These are phyloP conservation scores for Lasiodiplodia sp. DNA, from an alignment of 2,329 filamentous ascomycete genomes.

Conservation along the genomic window DNA sequence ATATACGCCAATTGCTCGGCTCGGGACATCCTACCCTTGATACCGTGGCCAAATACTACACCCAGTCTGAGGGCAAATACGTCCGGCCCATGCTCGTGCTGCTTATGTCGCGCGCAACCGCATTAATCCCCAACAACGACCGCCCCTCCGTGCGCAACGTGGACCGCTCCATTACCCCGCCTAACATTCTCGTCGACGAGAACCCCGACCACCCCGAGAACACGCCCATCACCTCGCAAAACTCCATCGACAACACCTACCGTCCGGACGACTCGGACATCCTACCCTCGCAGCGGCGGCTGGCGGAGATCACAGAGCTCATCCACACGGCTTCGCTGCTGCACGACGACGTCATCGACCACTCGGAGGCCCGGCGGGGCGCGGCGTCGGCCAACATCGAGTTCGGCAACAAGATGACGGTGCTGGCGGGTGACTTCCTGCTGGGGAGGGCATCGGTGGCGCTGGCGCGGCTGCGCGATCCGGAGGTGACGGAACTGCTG, in stretches of 20 bases:
- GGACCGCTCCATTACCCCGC: constrained; percentile 67
- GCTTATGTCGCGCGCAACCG: constrained; percentile 93
- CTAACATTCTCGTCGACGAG: constrained; percentile 74
- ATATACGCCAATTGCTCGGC: constrained; percentile 90
- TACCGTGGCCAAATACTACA: constrained; percentile 97
- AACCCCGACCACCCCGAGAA: constrained; percentile 72
- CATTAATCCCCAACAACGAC: constrained; percentile 71
- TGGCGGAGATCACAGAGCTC: constrained; percentile 96
- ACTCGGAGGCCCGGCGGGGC: constrained; percentile 83
- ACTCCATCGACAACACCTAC: constrained; percentile 56
- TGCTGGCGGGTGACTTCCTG: constrained; percentile 95
- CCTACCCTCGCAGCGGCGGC: constrained; percentile 86
- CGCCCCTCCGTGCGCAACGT: constrained; percentile 48
- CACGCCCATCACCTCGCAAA: constrained; percentile 60
- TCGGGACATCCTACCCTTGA: constrained; percentile 95
- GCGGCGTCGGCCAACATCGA: constrained; percentile 89
- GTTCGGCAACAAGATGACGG: constrained; percentile 99
- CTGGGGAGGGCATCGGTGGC: constrained; percentile 93
- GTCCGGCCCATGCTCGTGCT: constrained; percentile 93
- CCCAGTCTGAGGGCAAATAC: constrained; percentile 94
- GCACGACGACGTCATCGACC: constrained; percentile 98
- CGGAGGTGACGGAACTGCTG: constrained; percentile 92
- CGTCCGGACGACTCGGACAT: constrained; percentile 68
- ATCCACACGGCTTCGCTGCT: constrained; percentile 97
- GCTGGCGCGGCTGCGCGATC: constrained; percentile 85